Conservation (phyloP, 352 stramenopile species). For the Globisporangium cederbergense region DNA sequence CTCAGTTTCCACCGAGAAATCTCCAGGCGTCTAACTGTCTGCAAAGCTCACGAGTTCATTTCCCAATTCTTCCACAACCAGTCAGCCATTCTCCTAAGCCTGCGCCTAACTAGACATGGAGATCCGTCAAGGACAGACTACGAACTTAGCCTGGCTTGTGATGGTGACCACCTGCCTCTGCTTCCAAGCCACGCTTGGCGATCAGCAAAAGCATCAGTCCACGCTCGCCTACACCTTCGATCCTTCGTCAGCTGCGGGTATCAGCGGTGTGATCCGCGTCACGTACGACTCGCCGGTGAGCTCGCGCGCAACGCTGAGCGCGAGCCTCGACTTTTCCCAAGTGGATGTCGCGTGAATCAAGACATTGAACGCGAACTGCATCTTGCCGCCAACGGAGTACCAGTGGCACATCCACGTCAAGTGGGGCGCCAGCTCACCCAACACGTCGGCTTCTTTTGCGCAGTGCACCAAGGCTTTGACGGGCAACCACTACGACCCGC, state of each 20-base stretch:
- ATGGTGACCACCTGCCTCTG: background rate
- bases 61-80: background rate
- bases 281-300: background rate
- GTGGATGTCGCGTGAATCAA: slow-evolving; percentile 30
- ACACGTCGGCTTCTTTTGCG: slow-evolving; percentile 31
- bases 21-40: too few species aligned
- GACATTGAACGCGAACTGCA: slow-evolving; percentile 40
- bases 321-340: background rate
- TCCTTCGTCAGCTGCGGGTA: background rate
- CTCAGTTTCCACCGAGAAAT: too few species aligned
- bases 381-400: slow-evolving; percentile 29
- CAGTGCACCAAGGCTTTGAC: slow-evolving; percentile 35
- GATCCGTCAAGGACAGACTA: background rate
- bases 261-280: background rate
- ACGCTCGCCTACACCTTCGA: background rate
- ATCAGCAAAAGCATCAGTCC: background rate
- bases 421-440: slow-evolving; percentile 22
- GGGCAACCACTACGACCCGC: slow-evolving; percentile 60
- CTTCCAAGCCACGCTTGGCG: background rate
- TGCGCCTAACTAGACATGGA: background rate
- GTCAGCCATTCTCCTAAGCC: background rate
- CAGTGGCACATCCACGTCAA: slow-evolving; percentile 63
- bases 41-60: background rate
- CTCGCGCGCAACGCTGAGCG: background rate
- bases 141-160: background rate